Conservation (phyloP, 1,284 basidiomycete genomes). For the Hemileia vastatrix region DNA sequence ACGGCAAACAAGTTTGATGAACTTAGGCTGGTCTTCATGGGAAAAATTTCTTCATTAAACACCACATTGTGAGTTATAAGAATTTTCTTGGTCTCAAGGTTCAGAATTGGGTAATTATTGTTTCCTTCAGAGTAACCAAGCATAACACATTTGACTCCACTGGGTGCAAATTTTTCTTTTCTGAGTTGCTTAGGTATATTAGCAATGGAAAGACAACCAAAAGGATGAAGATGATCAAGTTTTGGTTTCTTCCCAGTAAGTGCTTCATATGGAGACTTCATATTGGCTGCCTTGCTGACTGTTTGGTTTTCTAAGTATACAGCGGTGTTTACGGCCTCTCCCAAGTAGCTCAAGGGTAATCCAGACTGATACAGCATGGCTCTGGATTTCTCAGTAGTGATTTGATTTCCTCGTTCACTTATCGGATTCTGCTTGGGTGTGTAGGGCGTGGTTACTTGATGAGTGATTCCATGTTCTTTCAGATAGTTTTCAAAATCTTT, state of each 20-base stretch:
- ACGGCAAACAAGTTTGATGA: no score
- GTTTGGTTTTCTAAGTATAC: not conserved
- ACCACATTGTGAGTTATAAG: not conserved
- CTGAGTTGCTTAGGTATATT: not conserved
- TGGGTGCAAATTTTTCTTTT: not conserved
- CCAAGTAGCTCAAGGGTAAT: not conserved
- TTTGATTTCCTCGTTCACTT: not conserved
- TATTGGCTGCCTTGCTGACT: not conserved
- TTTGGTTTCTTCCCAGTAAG: not conserved
- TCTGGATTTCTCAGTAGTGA: not conserved
- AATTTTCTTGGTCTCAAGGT: not conserved
- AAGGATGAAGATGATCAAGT: not conserved
- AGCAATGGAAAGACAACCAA: not conserved
- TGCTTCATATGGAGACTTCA: not conserved
- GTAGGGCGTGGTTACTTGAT: not conserved
- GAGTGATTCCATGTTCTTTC: not conserved
- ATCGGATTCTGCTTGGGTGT: conserved; percentile 33
- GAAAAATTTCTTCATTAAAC: conserved; percentile 2
- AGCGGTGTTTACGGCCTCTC: not conserved
- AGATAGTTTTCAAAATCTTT: not conserved
- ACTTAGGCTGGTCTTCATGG: no score
- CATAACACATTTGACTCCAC: not conserved
- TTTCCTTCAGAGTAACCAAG: conserved; percentile 3
- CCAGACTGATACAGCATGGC: not conserved
- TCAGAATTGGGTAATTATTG: not conserved